A percentile compares a stretch with the other conserved stretches of the same genome.
Conservation (phyloP, 768 basidiomycete species). For the Suillus hirtellus region DNA sequence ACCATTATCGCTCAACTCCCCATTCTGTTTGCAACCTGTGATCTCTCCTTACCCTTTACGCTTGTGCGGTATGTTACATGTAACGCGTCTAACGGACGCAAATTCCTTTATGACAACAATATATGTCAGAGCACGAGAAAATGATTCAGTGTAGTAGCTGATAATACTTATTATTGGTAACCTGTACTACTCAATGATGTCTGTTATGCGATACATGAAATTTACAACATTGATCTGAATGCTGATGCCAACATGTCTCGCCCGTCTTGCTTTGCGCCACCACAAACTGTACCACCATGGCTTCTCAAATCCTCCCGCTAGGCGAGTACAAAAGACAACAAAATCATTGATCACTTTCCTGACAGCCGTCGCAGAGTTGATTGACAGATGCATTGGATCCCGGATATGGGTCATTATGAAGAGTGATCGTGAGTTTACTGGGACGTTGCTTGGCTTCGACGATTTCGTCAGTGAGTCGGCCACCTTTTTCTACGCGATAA, state of each 20-base stretch:
- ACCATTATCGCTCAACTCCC: background rate
- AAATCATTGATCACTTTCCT: conserved; percentile 4
- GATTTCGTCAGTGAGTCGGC: conserved; percentile 97
- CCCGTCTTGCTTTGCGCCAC: conserved; percentile 9
- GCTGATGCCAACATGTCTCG: conserved; percentile 1
- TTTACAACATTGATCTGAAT: background rate
- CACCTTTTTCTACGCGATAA: background rate
- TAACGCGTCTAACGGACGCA: conserved; percentile 39
- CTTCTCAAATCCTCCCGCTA: conserved; percentile 92
- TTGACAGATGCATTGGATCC: conserved; percentile 96
- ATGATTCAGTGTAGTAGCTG: conserved; percentile 21
- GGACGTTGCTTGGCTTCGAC: conserved; percentile 93
- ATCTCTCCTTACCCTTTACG: conserved; percentile 21
- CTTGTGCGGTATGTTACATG: conserved; percentile 15
- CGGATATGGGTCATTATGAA: conserved; percentile 99
- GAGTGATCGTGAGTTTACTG: conserved; percentile 94
- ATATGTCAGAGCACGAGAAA: conserved; percentile 22
- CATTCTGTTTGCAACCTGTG: conserved; percentile 15
- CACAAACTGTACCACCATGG: conserved; percentile 54
- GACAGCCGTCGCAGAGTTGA: conserved; percentile 63
- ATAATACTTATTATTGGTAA: conserved; percentile 19
- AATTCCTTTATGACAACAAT: conserved; percentile 19
- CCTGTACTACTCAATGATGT: conserved; percentile 1
- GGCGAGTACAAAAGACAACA: conserved; percentile 43
- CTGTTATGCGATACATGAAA: conserved; percentile 12